These are phyloP conservation scores for Amanita pallidorosea DNA, from an alignment of 768 basidiomycete genomes.

Conservation along the genomic window DNA sequence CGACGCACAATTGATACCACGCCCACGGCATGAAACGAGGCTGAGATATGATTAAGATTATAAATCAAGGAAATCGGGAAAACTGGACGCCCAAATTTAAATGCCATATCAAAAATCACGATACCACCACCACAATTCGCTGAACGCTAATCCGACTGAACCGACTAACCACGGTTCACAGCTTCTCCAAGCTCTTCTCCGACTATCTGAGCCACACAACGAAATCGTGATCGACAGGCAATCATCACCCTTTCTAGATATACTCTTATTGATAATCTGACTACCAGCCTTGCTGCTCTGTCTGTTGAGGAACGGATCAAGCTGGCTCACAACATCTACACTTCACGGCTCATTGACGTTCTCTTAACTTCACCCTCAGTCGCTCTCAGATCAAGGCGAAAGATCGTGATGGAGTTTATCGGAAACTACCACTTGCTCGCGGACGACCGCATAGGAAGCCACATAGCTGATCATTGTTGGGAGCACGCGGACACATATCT, in stretches of 20 bases:
- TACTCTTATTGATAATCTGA: not conserved
- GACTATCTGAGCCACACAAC: constrained; percentile 56
- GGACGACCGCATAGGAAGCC: constrained; percentile 84
- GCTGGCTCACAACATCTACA: constrained; percentile 41
- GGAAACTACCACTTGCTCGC: constrained; percentile 74
- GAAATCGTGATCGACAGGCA: constrained; percentile 63
- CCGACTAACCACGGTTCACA: constrained; percentile 79
- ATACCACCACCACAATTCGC: not conserved
- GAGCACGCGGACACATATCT: constrained; percentile 84
- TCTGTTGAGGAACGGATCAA: constrained; percentile 45
- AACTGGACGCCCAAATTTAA: no score
- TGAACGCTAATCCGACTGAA: constrained; percentile 26
- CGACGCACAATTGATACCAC: constrained; percentile 23
- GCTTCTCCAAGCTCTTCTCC: constrained; percentile 74
- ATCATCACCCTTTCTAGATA: constrained; percentile 6
- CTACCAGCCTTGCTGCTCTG: constrained; percentile 45
- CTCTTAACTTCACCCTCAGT: constrained; percentile 62
- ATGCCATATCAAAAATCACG: no score
- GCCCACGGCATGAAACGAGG: not conserved
- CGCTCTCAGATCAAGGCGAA: constrained; percentile 51
- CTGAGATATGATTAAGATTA: constrained; percentile 15
- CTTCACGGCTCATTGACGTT: constrained; percentile 75
- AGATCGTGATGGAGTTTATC: constrained; percentile 64
- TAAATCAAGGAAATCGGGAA: constrained; percentile 7
- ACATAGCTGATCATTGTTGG: constrained; percentile 90